Base-by-base conservation (phyloP, 2,329 filamentous ascomycete genomes). In the Monilinia polystroma region DNA sequence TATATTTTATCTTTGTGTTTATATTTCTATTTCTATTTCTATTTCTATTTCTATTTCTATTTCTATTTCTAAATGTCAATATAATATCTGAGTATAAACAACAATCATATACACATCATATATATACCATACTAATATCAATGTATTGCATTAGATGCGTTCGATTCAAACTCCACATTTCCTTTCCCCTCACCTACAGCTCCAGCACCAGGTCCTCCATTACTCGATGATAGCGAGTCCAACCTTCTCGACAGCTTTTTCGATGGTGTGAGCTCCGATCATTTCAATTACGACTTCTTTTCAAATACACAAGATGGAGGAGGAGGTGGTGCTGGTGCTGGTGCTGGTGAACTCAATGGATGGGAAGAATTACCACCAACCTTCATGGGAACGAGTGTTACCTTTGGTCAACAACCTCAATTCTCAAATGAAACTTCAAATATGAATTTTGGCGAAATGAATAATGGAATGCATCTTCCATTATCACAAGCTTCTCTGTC, bases 301-400 rank as follows among this genome's bases (percentile, higher is more conserved):
- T 70, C 70, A 58, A 73, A 68, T 67, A 59, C 64, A 68, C 82
- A 82, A 55, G 83, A 85, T 71, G 81, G 82, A 12, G 69, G 78
- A 82, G 49, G 80, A 80, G 70, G 83, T 80, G 71, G 82, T 76
- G 72, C 32, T 35, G 32, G 32, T 35, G 29, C 29, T 29, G 32
- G 32, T 35, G 32, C 32, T 35, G 32, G 32, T 35, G 32, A 35
- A 35, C 32, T 35, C 32, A 35, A 35, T 35, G 78, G 80, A 66
- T 87, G 84, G 85, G 76, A 81, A 57, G 84, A 86, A 67, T 78
- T 89, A 26, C 88, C 87, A 6, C 87, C 87, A 1, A 82, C 82
- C 59, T 87, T 90, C 70, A 84, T 90, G 78, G 87, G 87, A 62
- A 86, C 87, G 16, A 81, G 84, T 1, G 89, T 87, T 26, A 89